A percentile compares a stretch with the other conserved stretches of the same genome.
phyloP scores from a whole-genome alignment of 2,329 filamentous ascomycete species.

The Neopestalotiopsis clavispora region DNA sequence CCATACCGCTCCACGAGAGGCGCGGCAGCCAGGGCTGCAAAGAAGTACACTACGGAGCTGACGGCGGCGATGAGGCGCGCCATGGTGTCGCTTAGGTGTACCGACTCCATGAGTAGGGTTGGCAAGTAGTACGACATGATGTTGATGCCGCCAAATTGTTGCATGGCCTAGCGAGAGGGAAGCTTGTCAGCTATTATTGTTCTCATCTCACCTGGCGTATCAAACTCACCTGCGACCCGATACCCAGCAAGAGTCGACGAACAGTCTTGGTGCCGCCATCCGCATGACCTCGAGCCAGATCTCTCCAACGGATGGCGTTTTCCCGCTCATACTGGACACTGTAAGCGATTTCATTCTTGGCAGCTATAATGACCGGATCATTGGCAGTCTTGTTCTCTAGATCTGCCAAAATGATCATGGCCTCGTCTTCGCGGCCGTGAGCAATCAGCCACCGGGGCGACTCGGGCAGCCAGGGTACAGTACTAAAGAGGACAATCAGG shows the following conservation, averaged over 20 bases:
- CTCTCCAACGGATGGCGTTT: constrained; percentile 13
- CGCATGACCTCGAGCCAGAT: constrained; percentile 27
- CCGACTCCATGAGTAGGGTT: constrained; percentile 55
- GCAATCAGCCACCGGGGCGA: constrained; percentile 33
- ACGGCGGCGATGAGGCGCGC: constrained; percentile 56
- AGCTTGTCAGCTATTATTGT: not conserved
- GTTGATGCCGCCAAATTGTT: constrained; percentile 27
- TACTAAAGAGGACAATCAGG: constrained; percentile 30
- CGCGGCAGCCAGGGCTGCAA: constrained; percentile 30
- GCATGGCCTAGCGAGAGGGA: no score
- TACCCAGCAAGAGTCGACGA: constrained; percentile 19
- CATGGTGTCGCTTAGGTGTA: constrained; percentile 52
- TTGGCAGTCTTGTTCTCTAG: constrained; percentile 27
- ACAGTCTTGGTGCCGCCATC: constrained; percentile 30
- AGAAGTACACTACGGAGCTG: constrained; percentile 36
- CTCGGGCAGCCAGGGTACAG: constrained; percentile 32
- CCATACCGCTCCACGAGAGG: constrained; percentile 35
- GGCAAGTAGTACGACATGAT: constrained; percentile 29
- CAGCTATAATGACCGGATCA: constrained; percentile 25
- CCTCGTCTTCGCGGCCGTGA: constrained; percentile 34
- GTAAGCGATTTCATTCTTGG: constrained; percentile 30
- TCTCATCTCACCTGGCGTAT: not conserved
- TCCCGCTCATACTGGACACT: constrained; percentile 33
- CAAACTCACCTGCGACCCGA: not conserved
- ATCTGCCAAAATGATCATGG: constrained; percentile 29